These are phyloP conservation scores for Boletus bicolor DNA, from an alignment of 768 basidiomycete genomes.

Conservation along the genomic window DNA sequence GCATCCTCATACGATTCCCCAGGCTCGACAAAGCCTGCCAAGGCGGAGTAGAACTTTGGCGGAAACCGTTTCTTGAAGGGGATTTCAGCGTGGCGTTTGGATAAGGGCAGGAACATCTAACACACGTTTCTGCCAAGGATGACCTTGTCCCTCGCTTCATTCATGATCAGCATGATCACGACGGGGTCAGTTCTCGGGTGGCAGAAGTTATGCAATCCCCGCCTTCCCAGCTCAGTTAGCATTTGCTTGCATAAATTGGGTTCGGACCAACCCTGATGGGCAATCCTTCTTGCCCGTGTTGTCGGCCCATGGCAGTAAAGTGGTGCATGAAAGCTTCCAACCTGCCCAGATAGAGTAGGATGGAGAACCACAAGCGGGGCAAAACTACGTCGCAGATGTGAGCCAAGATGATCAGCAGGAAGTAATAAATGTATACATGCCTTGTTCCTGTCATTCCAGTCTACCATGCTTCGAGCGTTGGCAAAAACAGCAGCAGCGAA, in stretches of 20 bases:
- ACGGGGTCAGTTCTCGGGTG: slow-evolving; percentile 85
- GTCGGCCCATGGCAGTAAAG: slow-evolving; percentile 72
- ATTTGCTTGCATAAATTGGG: neutral
- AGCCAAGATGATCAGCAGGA: neutral
- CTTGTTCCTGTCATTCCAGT: slow-evolving; percentile 92
- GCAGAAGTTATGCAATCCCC: slow-evolving; percentile 82
- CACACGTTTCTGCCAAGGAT: slow-evolving; percentile 84
- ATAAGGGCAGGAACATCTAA: slow-evolving; percentile 2
- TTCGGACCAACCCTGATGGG: slow-evolving; percentile 58
- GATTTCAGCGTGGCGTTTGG: neutral
- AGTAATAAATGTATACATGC: slow-evolving; percentile 34
- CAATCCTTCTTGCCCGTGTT: slow-evolving; percentile 63
- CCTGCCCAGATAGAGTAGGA: slow-evolving; percentile 91
- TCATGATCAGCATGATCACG: slow-evolving; percentile 86
- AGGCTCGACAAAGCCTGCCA: slow-evolving; percentile 94
- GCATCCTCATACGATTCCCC: slow-evolving; percentile 95
- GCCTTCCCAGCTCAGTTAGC: slow-evolving; percentile 41
- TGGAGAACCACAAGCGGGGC: slow-evolving; percentile 79
- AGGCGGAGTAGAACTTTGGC: slow-evolving; percentile 75
- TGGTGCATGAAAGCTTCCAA: slow-evolving; percentile 86
- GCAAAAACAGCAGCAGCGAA: slow-evolving; percentile 78
- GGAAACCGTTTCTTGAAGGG: slow-evolving; percentile 57
- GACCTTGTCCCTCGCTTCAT: slow-evolving; percentile 76
- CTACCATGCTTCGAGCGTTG: slow-evolving; percentile 73
- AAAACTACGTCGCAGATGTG: slow-evolving; percentile 56